Evolutionary conservation across 371 early-diverging fungal genomes (phyloP), one percentile per base, ranked within the genome.

Genomic region (Haplosporangium sp.): DNA sequence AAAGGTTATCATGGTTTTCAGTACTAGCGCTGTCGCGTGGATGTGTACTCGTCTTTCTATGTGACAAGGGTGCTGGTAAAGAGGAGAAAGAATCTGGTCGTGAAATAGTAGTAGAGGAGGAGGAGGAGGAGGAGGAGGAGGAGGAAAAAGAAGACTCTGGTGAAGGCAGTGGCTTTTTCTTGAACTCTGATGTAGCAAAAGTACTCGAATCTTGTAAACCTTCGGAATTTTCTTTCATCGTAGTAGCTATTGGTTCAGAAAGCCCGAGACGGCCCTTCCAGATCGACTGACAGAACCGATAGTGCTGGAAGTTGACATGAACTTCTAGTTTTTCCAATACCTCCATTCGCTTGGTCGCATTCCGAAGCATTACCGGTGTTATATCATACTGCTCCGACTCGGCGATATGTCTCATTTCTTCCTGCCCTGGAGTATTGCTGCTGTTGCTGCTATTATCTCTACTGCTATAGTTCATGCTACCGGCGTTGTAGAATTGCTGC

Each of bases 301-400:
- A 67, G 9, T 73, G 73, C 38, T 73, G 73, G 20, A 35, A 73
- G 52, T 73, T 73, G 38, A 73, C 63, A 35, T 67, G 57, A 3
- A 73, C 68, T 3, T 73, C 67, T 15, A 73, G 27, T 4, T 55
- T 38, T 11, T 57, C 62, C 63, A 73, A 35, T 2, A 42, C 63
- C 13, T n/a, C 61, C 67, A 73, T 61, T 5, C 63, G 39, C 44
- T 58, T 67, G 50, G 40, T 39, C 1, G 68, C 57, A 6, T 58
- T 42, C 13, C 73, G 55, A 20, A 73, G 48, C 67, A 47, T 61
- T n/a, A 73, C 45, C 2, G 73, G 73, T 2, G 73, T 73, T 13
- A 62, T 63, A 27, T 67, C 67, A 19, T 73, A 73, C 15, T 47
- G 40, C 15, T 73, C 67, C 19, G 56, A 27, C 13, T 63, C 63